A percentile compares a stretch with the other conserved stretches of the same genome.
Evolutionary conservation across 2,329 filamentous ascomycete genomes (phyloP).

Genomic region (Exophiala bonariae): DNA sequence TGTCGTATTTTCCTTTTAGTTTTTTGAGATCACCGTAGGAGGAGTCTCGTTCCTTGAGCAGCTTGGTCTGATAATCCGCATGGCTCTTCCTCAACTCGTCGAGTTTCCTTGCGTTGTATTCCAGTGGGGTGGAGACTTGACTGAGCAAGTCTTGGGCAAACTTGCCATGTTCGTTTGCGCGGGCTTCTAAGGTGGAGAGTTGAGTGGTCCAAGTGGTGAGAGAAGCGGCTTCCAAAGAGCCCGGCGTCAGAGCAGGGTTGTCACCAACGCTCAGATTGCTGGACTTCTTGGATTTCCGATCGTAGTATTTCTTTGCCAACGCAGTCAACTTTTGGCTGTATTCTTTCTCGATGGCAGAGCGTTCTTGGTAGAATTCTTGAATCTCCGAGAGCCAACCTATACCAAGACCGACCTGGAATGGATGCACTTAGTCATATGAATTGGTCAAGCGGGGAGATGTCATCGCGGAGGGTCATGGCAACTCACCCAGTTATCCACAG

Average conservation of each 20-base stretch:
- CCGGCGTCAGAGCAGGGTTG: conserved; percentile 86
- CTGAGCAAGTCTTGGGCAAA: conserved; percentile 76
- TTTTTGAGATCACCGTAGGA: conserved; percentile 86
- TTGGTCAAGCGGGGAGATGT: conserved; percentile 12
- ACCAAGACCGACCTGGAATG: conserved; percentile 67
- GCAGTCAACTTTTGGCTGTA: conserved; percentile 85
- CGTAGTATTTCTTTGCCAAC: conserved; percentile 93
- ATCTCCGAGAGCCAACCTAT: conserved; percentile 96
- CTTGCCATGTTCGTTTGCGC: conserved; percentile 84
- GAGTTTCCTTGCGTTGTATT: conserved; percentile 70
- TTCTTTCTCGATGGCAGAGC: conserved; percentile 92
- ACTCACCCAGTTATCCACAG: conserved; percentile 81
- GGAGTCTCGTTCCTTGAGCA: conserved; percentile 84
- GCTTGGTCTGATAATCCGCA: conserved; percentile 79
- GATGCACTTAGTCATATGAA: background rate
- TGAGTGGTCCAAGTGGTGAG: conserved; percentile 97
- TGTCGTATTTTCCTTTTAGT: conserved; percentile 89
- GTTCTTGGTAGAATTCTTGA: conserved; percentile 94
- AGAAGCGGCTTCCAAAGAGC: conserved; percentile 92
- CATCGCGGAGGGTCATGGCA: conserved; percentile 8
- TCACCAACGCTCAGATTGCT: conserved; percentile 90
- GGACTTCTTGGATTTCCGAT: conserved; percentile 91
- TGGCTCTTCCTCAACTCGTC: conserved; percentile 93
- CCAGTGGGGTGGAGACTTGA: conserved; percentile 84
- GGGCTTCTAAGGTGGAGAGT: conserved; percentile 81